phyloP scores from a whole-genome alignment of 164 flowering plant genomes.

The Taxillus chinensis region DNA sequence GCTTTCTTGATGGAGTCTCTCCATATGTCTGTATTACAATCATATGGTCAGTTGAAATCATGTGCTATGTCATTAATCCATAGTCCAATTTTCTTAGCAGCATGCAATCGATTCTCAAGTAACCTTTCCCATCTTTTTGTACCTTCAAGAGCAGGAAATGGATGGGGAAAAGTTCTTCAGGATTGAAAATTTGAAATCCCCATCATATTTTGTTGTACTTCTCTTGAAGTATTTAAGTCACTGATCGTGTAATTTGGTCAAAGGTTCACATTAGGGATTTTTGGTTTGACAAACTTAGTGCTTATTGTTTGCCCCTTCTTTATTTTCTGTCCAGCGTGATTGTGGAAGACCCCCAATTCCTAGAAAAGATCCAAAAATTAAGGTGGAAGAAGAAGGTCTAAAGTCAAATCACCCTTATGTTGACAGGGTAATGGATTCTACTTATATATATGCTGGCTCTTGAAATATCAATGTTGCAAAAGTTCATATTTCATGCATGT shows the following conservation, averaged over 20 bases:
- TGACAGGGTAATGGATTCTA: conserved; percentile 46
- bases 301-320: neutral
- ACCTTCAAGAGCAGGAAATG: too few species aligned
- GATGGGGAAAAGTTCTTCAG: too few species aligned
- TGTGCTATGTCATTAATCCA: too few species aligned
- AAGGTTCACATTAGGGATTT: neutral
- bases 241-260: neutral
- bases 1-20: too few species aligned
- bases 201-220: too few species aligned
- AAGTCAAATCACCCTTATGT: conserved; percentile 89
- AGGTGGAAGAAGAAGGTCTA: conserved; percentile 73
- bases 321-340: conserved; percentile 57
- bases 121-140: too few species aligned
- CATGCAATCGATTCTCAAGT: too few species aligned
- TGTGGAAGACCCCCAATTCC: conserved; percentile 88
- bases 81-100: too few species aligned
- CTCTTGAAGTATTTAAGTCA: neutral
- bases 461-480: neutral
- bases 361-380: conserved; percentile 53
- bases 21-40: too few species aligned
- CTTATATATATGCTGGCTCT: neutral
- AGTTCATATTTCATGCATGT: neutral
- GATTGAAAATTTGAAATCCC: too few species aligned
- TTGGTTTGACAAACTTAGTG: neutral
- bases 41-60: too few species aligned